Evolutionary conservation across 192 early-diverging fungal genomes (phyloP).

Genomic region (Coemansia furcata): DNA sequence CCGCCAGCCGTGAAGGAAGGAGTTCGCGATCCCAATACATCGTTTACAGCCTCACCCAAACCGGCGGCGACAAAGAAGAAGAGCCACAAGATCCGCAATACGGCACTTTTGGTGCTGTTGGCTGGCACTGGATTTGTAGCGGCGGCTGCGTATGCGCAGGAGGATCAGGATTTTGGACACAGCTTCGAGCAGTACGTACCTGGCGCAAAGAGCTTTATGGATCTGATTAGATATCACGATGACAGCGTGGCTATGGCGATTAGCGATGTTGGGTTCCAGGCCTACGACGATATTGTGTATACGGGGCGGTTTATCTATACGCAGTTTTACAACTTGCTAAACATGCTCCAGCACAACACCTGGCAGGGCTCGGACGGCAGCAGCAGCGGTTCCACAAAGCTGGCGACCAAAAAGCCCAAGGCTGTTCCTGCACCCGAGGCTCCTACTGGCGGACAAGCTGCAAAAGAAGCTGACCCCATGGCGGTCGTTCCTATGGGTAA

Average conservation of each 20-base stretch:
- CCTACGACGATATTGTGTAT: conserved; percentile 54
- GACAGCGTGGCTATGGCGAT: conserved; percentile 45
- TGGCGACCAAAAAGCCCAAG: background rate
- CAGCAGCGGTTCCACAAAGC: conserved; percentile 12
- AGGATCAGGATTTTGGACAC: conserved; percentile 56
- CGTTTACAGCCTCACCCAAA: conserved; percentile 29
- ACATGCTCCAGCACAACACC: conserved; percentile 51
- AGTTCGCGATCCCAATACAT: conserved; percentile 17
- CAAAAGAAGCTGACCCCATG: conserved; percentile 3
- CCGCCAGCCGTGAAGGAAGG: conserved; percentile 19
- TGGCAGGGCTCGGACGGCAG: conserved; percentile 41
- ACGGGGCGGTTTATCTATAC: conserved; percentile 43
- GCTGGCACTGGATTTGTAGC: conserved; percentile 42
- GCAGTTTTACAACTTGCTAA: conserved; percentile 54
- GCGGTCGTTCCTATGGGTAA: conserved; percentile 22
- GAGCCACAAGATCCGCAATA: conserved; percentile 44
- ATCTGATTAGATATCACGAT: conserved; percentile 53
- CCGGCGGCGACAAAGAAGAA: conserved; percentile 36
- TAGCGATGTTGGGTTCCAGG: conserved; percentile 60
- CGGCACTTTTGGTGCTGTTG: conserved; percentile 21
- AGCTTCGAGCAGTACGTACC: conserved; percentile 60
- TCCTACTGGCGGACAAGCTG: background rate
- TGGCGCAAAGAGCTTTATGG: conserved; percentile 54
- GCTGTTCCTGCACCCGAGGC: background rate
- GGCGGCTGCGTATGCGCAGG: conserved; percentile 40